A percentile compares a stretch with the other conserved stretches of the same genome.
phyloP scores from a whole-genome alignment of 768 basidiomycete genomes.

The Fistulinella prunicolor region DNA sequence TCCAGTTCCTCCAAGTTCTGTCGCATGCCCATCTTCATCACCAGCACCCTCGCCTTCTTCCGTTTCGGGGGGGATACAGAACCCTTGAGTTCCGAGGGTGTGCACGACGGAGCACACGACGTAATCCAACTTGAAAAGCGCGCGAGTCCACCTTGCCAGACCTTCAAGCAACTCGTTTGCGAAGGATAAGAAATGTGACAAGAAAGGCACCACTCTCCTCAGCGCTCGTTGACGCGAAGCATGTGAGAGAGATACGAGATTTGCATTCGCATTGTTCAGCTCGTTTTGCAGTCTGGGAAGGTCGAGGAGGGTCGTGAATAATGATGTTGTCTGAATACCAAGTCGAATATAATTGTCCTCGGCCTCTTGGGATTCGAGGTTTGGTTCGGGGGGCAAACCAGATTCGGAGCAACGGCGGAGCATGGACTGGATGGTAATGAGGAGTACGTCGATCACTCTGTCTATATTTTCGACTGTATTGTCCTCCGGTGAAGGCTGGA shows the following conservation, averaged over 20 bases:
- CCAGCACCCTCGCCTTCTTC: constrained; percentile 50
- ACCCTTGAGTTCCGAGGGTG: constrained; percentile 79
- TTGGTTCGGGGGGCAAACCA: not conserved
- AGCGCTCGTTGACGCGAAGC: constrained; percentile 35
- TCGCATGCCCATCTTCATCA: constrained; percentile 37
- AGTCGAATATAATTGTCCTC: constrained; percentile 52
- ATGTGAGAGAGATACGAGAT: constrained; percentile 36
- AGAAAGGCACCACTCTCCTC: constrained; percentile 67
- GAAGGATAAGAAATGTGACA: constrained; percentile 58
- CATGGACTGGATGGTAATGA: constrained; percentile 65
- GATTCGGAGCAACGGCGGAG: constrained; percentile 39
- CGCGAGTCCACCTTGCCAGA: constrained; percentile 64
- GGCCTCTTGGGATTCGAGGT: constrained; percentile 28
- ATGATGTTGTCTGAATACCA: constrained; percentile 42
- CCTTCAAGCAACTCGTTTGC: constrained; percentile 54
- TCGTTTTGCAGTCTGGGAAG: constrained; percentile 41
- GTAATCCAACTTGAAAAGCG: constrained; percentile 82
- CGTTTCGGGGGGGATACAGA: constrained; percentile 87
- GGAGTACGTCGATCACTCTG: constrained; percentile 55
- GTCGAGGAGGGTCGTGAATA: constrained; percentile 48
- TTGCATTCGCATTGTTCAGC: constrained; percentile 38
- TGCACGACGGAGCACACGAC: constrained; percentile 72
- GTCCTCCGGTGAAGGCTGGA: not conserved
- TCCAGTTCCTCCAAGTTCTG: constrained; percentile 73
- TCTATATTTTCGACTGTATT: constrained; percentile 27